phyloP scores from a whole-genome alignment of 2,329 filamentous ascomycete species.

The Salinomyces thailandicus region DNA sequence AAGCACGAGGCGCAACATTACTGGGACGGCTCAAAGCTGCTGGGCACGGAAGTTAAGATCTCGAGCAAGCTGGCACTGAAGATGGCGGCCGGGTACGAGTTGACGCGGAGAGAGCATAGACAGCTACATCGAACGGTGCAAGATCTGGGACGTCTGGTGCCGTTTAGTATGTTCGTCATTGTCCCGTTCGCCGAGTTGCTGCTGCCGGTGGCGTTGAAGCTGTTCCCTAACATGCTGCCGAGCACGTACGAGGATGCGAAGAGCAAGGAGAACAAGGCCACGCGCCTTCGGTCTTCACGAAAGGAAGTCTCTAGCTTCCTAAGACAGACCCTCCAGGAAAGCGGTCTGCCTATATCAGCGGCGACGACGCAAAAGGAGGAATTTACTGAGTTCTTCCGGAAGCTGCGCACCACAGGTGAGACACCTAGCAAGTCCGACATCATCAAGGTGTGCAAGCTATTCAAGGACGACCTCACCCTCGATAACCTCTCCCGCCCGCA shows the following conservation, averaged over 20 bases:
- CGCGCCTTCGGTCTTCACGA: conserved; percentile 67
- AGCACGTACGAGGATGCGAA: conserved; percentile 93
- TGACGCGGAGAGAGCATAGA: conserved; percentile 83
- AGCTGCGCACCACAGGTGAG: conserved; percentile 84
- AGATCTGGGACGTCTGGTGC: conserved; percentile 82
- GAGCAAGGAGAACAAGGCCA: conserved; percentile 80
- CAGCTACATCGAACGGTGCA: conserved; percentile 88
- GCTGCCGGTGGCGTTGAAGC: conserved; percentile 77
- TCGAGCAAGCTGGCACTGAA: conserved; percentile 84
- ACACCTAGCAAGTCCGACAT: conserved; percentile 79
- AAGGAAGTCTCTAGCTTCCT: conserved; percentile 92
- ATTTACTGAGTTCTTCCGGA: conserved; percentile 94
- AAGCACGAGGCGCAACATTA: conserved; percentile 92
- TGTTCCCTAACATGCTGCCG: conserved; percentile 95
- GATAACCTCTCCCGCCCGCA: conserved; percentile 95
- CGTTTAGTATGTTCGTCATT: conserved; percentile 94
- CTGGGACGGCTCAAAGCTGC: conserved; percentile 95
- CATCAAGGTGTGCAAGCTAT: conserved; percentile 97
- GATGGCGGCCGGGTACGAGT: conserved; percentile 96
- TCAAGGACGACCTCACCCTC: conserved; percentile 92
- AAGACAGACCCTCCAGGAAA: conserved; percentile 78
- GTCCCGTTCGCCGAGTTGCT: conserved; percentile 92
- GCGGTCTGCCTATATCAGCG: conserved; percentile 76
- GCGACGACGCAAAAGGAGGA: conserved; percentile 84
- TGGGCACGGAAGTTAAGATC: conserved; percentile 86